A percentile compares a stretch with the other conserved stretches of the same genome.
Conservation (phyloP, 495 filamentous ascomycete genomes). For the Neurospora intermedia region DNA sequence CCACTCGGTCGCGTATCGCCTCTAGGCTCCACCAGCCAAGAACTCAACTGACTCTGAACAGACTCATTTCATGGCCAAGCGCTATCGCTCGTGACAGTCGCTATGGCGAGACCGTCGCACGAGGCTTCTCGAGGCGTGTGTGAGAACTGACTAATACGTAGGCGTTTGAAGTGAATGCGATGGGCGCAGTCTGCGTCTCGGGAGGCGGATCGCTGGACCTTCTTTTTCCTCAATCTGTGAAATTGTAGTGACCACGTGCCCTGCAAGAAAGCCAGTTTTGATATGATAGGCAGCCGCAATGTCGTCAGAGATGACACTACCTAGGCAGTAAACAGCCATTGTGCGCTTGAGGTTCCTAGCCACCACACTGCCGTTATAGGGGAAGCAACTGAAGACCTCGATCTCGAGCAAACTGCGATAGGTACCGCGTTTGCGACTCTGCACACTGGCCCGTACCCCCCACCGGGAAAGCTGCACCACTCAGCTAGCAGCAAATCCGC, state of each 20-base stretch:
- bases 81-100: constrained; percentile 6
- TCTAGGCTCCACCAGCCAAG: constrained; percentile 13
- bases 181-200: constrained; percentile 3
- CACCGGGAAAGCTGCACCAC: constrained; percentile 1
- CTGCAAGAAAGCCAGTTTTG: not conserved
- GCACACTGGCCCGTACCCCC: not conserved
- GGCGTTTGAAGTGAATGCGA: constrained; percentile 5
- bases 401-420: not conserved
- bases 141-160: constrained; percentile 14
- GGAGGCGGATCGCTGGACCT: constrained; percentile 15
- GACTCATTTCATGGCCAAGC: constrained; percentile 13
- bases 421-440: constrained; percentile 1
- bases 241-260: not conserved
- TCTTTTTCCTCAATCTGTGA: constrained; percentile 1
- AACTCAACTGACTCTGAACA: constrained; percentile 18
- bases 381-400: not conserved
- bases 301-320: not conserved
- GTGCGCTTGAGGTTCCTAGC: constrained; percentile 7
- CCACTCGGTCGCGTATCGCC: constrained; percentile 11
- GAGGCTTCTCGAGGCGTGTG: constrained; percentile 17
- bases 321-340: not conserved
- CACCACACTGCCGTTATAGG: constrained; percentile 16
- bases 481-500: constrained; percentile 15
- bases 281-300: not conserved
- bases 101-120: constrained; percentile 20